These are phyloP conservation scores for Mortierella sp. DNA, from an alignment of 371 early-diverging fungal genomes.

Conservation along the genomic window DNA sequence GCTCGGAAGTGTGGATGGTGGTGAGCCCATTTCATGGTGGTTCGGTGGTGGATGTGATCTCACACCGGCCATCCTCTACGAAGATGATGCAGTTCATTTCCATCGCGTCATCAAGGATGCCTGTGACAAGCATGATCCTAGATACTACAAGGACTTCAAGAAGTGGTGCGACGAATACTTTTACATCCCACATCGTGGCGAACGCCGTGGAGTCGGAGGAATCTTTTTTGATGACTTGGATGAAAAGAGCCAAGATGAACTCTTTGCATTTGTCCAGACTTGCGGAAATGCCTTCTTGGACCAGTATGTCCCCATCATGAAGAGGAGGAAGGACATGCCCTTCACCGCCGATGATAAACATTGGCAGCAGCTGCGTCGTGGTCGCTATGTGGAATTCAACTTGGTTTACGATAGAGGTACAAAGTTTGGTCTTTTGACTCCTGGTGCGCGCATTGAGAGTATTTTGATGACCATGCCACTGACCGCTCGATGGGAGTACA, in stretches of 20 bases:
- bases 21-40: slow-evolving; percentile 81
- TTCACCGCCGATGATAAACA: slow-evolving; percentile 76
- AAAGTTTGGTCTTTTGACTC: slow-evolving; percentile 89
- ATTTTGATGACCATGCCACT: slow-evolving; percentile 89
- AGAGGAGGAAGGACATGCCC: slow-evolving; percentile 74
- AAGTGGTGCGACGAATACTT: slow-evolving; percentile 91
- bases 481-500: slow-evolving; percentile 92
- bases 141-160: slow-evolving; percentile 83
- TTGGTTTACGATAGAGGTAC: slow-evolving; percentile 91
- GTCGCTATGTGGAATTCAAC: slow-evolving; percentile 93
- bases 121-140: slow-evolving; percentile 79
- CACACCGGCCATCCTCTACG: slow-evolving; percentile 84
- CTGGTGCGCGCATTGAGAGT: slow-evolving; percentile 90
- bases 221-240: slow-evolving; percentile 92
- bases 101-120: slow-evolving; percentile 82
- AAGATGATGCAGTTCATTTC: slow-evolving; percentile 86
- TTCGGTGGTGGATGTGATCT: slow-evolving; percentile 92
- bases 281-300: slow-evolving; percentile 80
- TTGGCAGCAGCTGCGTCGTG: slow-evolving; percentile 91
- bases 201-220: slow-evolving; percentile 89
- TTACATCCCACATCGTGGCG: slow-evolving; percentile 79
- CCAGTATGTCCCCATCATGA: slow-evolving; percentile 84
- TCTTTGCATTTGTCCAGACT: slow-evolving; percentile 78
- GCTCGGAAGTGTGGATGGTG: slow-evolving; percentile 69
- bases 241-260: slow-evolving; percentile 70